Evolutionary conservation across 1,284 basidiomycete species (phyloP).

Genomic region (Papiliotrema laurentii): DNA sequence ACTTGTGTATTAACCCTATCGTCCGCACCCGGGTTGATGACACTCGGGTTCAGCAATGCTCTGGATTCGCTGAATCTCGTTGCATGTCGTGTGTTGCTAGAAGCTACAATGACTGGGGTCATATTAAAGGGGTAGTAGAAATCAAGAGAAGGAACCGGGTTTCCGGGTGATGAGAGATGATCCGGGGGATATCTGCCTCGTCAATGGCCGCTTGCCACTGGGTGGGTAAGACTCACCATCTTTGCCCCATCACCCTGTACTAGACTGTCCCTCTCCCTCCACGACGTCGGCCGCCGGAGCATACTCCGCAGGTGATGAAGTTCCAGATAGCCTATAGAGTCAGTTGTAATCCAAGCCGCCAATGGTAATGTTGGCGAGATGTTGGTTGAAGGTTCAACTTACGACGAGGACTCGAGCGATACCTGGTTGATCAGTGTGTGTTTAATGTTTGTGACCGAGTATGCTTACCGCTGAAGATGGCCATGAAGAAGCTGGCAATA

Average conservation of each 20-base stretch:
- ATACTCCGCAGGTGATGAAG: slow-evolving; percentile 25
- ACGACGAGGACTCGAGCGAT: slow-evolving; percentile 29
- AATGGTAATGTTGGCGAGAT: too few species aligned
- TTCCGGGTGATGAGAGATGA: slow-evolving; percentile 1
- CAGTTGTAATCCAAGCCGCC: too few species aligned
- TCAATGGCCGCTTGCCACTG: not conserved
- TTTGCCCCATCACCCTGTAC: slow-evolving; percentile 15
- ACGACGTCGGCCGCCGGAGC: slow-evolving; percentile 27
- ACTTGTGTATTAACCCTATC: not conserved
- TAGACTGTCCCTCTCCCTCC: slow-evolving; percentile 30
- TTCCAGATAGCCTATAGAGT: slow-evolving; percentile 39
- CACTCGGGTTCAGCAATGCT: not conserved
- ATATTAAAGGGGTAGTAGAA: not conserved
- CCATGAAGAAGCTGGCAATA: slow-evolving; percentile 27
- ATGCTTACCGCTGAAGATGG: slow-evolving; percentile 25
- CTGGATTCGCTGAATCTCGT: slow-evolving; percentile 10
- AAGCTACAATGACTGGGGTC: slow-evolving; percentile 12
- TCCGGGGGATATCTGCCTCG: not conserved
- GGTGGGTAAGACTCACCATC: slow-evolving; percentile 2
- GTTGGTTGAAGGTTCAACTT: too few species aligned
- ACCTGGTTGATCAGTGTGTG: slow-evolving; percentile 4
- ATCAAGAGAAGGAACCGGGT: not conserved
- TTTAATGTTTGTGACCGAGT: not conserved
- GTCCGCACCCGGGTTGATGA: not conserved
- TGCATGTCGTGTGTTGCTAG: slow-evolving; percentile 23